Evolutionary conservation across 2,329 filamentous ascomycete species (phyloP), one percentile per base, ranked within the genome.

Genomic region (Leptographium galeiforme): DNA sequence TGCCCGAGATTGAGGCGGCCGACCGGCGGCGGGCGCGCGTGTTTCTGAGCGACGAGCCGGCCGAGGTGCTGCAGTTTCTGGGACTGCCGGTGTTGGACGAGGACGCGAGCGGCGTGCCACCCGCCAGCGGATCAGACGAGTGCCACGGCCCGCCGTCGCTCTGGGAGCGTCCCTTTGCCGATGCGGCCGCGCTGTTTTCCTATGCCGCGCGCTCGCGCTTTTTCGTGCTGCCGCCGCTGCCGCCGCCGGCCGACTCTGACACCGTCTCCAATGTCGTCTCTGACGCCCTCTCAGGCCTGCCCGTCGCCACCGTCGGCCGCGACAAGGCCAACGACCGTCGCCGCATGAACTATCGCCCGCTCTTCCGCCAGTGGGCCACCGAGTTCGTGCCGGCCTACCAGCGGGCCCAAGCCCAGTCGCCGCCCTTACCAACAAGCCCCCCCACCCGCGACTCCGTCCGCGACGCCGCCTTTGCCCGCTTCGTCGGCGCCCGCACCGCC

Each of bases 1-100:
- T 90, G 16, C 72, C 76, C 5, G 82, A 88, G 62, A 80, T 89
- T 38, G 86, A 90, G 60, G 57, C 63, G 0, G 57, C 70, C 2
- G 71, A 87, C 62, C 72, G 70, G 56, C 79, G 78, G 55, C 72
- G 72, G 54, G 69, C 79, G 48, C 76, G 76, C 54, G 61, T 91
- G 1, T 71, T 79, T 14, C 71, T 91, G 0, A 82, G 81, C 0
- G 65, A 65, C 1, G 72, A 84, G 12, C 80, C 85, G 0, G 58
- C 58, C 1, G 61, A 72, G 16, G 73, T 82, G 0, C 70, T 90
- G 14, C 50, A 65, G 0, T 88, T 91, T 59, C 72, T 89, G 0
- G 81, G 79, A 0, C 67, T 91, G 16, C 68, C 12, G 8, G 5
- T 53, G 4, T n/a, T 48, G 16, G 46, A 3, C n/a, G 55, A 60